Percentiles rank a stretch among this genome's conserved stretches.
phyloP scores from a whole-genome alignment of 805 yeast species.

The Phaffomyces thermotolerans region DNA sequence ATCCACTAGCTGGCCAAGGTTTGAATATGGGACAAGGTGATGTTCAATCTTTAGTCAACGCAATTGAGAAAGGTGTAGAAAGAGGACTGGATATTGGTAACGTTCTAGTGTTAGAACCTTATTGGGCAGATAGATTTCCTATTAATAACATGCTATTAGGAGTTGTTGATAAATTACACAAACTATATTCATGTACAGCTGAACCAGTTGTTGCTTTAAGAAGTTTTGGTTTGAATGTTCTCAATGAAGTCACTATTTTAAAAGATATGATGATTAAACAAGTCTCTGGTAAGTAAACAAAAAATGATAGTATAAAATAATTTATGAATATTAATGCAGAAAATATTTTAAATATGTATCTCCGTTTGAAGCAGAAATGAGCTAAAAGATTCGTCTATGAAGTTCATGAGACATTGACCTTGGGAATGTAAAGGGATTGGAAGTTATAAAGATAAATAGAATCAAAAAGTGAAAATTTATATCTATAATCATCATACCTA shows the following conservation, averaged over 20 bases:
- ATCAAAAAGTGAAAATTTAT: too few species aligned
- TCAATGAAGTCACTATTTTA: constrained; percentile 55
- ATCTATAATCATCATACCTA: too few species aligned
- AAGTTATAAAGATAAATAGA: too few species aligned
- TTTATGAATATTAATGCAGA: too few species aligned
- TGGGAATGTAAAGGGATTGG: too few species aligned
- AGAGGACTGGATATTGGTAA: constrained; percentile 89
- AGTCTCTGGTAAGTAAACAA: constrained; percentile 33
- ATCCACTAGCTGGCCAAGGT: constrained; percentile 97
- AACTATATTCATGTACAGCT: constrained; percentile 68
- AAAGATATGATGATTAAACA: constrained; percentile 64
- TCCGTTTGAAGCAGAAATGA: too few species aligned
- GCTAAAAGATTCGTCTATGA: too few species aligned
- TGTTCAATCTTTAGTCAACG: constrained; percentile 60
- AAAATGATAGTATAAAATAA: background rate
- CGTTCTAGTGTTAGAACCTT: constrained; percentile 73
- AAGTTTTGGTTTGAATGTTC: constrained; percentile 64
- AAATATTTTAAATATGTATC: too few species aligned
- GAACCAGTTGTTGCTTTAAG: constrained; percentile 70
- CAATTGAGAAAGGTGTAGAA: constrained; percentile 60
- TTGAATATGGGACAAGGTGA: constrained; percentile 96
- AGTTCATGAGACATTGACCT: too few species aligned
- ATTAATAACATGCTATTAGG: constrained; percentile 77
- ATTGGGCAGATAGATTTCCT: constrained; percentile 77
- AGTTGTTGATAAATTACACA: constrained; percentile 86